A percentile compares a stretch with the other conserved stretches of the same genome.
phyloP scores from a whole-genome alignment of 805 yeast species.

The Pichia cabralensis region DNA sequence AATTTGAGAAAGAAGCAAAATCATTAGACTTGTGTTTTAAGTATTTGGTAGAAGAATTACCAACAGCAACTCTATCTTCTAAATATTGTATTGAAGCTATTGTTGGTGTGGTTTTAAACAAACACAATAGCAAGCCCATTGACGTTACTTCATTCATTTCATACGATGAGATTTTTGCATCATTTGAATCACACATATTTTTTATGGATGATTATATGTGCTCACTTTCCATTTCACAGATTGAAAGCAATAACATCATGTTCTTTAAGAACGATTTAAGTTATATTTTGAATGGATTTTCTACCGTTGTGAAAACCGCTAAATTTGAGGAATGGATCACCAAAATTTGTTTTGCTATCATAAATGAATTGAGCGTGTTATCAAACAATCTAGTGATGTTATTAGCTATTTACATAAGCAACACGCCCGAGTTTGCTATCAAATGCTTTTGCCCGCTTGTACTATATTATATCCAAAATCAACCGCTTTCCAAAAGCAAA shows the following conservation, averaged over 20 bases:
- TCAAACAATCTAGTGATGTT: constrained; percentile 27
- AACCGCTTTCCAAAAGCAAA: constrained; percentile 13
- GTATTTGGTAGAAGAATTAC: constrained; percentile 16
- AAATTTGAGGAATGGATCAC: constrained; percentile 24
- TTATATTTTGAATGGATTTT: constrained; percentile 11
- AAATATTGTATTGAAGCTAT: constrained; percentile 28
- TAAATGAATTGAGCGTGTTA: constrained; percentile 24
- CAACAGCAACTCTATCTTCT: constrained; percentile 14
- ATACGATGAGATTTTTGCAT: constrained; percentile 14
- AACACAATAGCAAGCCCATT: constrained; percentile 11
- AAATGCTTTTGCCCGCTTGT: constrained; percentile 22
- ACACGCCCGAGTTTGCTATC: constrained; percentile 19
- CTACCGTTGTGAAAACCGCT: constrained; percentile 6
- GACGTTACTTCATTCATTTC: constrained; percentile 19
- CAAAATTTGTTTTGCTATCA: constrained; percentile 24
- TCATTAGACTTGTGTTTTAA: constrained; percentile 23
- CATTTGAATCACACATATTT: constrained; percentile 16
- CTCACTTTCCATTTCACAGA: constrained; percentile 22
- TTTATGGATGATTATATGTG: constrained; percentile 30
- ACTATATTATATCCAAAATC: constrained; percentile 18
- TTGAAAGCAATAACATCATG: constrained; percentile 10
- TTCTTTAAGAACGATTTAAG: constrained; percentile 11
- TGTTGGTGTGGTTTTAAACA: constrained; percentile 30
- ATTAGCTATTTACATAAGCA: constrained; percentile 24
- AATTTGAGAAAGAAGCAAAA: constrained; percentile 15